Evolutionary conservation across 495 filamentous ascomycete genomes (phyloP), one percentile per base, ranked within the genome.

Genomic region (Lasiosphaeria ovina): DNA sequence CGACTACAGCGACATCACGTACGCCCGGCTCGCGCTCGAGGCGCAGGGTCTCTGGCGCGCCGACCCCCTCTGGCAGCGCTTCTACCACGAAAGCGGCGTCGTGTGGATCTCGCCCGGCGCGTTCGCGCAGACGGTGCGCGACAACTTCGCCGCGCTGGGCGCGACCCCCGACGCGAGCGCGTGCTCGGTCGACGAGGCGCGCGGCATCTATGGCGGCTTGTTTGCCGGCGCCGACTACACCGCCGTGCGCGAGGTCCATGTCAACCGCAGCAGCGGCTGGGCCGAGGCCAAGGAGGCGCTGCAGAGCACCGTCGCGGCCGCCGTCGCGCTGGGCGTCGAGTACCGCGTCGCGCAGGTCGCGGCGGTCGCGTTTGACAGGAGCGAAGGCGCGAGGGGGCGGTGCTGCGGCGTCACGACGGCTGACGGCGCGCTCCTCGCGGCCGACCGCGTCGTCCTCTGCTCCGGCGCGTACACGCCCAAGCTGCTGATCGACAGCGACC

Each of bases 201-300:
- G 66, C 51, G 67, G 65, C 45, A 60, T 77, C 34, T 83, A 78
- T 56, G 77, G 71, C 4, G 81, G 84, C 0, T 33, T 86, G 8
- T 85, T 85, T 57, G 75, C 75, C 0, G 71, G 79, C 47, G 78
- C 82, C 0, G 77, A 87, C 61, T 85, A 83, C 48, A 74, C 66
- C 0, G 81, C 76, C 4, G 75, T 83, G 1, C 76, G 79, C 56
- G 75, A 81, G 44, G 72, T 76, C 36, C 52, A 74, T 36, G 59
- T 83, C 8, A 87, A 88, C 61, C 69, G 71, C 32, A 76, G 68
- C 10, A 82, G 82, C 72, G 86, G 86, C 0, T 88, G 83, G 82
- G 85, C 81, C 0, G 83, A 81, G n/a, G 86, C 85, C 2, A 82
- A 77, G 42, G 76, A 81, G 49, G 76, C 80, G 12, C 67, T 88